phyloP scores from a whole-genome alignment of 2,329 filamentous ascomycete genomes.

The Parasarocladium wereldwijsianum region DNA sequence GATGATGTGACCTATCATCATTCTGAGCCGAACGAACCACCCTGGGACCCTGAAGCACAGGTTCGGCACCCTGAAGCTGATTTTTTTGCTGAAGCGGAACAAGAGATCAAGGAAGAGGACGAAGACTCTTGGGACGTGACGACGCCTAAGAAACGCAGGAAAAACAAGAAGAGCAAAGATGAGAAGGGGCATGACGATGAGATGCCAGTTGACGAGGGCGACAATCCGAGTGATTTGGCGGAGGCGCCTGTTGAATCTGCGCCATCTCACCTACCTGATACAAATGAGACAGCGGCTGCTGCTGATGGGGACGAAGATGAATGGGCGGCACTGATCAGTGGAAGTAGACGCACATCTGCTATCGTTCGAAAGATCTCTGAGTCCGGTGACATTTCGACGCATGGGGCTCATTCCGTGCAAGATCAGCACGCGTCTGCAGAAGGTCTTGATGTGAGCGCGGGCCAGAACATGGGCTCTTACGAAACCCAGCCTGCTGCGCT shows the following conservation, averaged over 20 bases:
- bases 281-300: not conserved
- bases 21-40: too few species aligned
- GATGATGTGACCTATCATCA: too few species aligned
- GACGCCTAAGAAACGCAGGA: conserved; percentile 16
- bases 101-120: conserved; percentile 3
- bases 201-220: conserved; percentile 4
- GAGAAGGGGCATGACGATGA: conserved; percentile 4
- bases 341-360: too few species aligned
- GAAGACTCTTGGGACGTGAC: conserved; percentile 5
- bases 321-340: conserved; percentile 2
- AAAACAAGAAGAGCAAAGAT: conserved; percentile 14
- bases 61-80: too few species aligned
- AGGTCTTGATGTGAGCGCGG: too few species aligned
- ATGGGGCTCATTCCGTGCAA: too few species aligned
- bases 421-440: too few species aligned
- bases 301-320: conserved; percentile 2
- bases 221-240: not conserved
- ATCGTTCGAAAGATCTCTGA: too few species aligned
- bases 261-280: too few species aligned
- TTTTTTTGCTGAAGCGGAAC: not conserved
- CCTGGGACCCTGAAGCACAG: not conserved
- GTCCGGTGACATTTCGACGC: too few species aligned
- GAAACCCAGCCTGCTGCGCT: too few species aligned
- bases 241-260: not conserved
- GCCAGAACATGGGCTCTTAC: too few species aligned